Percentiles rank a stretch among this genome's conserved stretches.
Conservation (phyloP, 2,329 filamentous ascomycete species). For the Lasiodiplodia citricola region DNA sequence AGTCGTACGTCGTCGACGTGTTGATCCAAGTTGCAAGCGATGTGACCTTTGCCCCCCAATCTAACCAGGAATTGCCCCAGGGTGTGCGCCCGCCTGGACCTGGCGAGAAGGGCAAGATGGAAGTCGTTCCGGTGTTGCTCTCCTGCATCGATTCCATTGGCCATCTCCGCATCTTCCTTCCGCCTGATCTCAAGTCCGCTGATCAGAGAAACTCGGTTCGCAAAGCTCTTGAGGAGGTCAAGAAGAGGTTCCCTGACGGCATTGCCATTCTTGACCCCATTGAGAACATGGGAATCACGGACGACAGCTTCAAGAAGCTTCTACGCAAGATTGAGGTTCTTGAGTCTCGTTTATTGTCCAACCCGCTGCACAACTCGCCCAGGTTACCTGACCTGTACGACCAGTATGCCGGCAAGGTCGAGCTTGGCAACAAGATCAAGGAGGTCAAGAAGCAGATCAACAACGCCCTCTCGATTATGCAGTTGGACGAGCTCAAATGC, state of each 20-base stretch:
- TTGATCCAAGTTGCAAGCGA: conserved; percentile 68
- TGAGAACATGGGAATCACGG: conserved; percentile 93
- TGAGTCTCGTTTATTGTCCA: conserved; percentile 85
- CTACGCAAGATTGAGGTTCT: conserved; percentile 94
- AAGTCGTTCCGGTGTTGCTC: conserved; percentile 84
- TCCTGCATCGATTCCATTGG: conserved; percentile 85
- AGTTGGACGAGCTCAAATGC: conserved; percentile 94
- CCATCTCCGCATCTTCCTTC: conserved; percentile 82
- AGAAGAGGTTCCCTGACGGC: conserved; percentile 89
- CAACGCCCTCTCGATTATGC: conserved; percentile 83
- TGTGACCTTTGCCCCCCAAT: conserved; percentile 60
- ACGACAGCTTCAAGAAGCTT: conserved; percentile 91
- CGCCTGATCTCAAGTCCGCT: conserved; percentile 72
- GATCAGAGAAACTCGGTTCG: conserved; percentile 72
- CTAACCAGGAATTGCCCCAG: conserved; percentile 69
- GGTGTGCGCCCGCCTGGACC: conserved; percentile 65
- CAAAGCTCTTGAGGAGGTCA: conserved; percentile 76
- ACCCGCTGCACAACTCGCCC: conserved; percentile 90
- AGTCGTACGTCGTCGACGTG: conserved; percentile 83
- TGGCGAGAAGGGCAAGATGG: conserved; percentile 72
- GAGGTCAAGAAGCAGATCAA: conserved; percentile 84
- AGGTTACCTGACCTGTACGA: conserved; percentile 83
- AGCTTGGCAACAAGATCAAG: conserved; percentile 79
- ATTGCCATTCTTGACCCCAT: conserved; percentile 88
- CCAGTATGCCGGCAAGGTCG: conserved; percentile 82